phyloP scores from a whole-genome alignment of 352 stramenopile genomes.

The Phytophthora pistaciae region DNA sequence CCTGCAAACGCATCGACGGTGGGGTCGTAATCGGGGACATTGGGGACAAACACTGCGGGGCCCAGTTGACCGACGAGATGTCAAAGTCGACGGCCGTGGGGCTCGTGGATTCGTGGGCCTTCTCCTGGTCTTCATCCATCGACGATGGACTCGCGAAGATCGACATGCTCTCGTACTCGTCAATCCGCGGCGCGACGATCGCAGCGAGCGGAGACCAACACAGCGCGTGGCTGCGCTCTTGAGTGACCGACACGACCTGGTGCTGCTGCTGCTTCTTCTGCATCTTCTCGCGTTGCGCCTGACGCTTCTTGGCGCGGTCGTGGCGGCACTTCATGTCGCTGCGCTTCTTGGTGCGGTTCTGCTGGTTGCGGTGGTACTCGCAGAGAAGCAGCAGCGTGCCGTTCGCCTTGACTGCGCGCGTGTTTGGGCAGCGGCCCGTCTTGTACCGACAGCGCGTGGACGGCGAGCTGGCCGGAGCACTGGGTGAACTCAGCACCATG shows the following conservation, averaged over 20 bases:
- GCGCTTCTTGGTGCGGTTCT: constrained; percentile 90
- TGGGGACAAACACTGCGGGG: constrained; percentile 11
- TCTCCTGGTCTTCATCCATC: constrained; percentile 1
- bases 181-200: constrained; percentile 14
- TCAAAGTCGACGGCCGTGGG: constrained; percentile 41
- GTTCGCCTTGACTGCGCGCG: constrained; percentile 79
- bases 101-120: constrained; percentile 31
- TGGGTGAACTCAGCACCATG: neutral
- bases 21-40: constrained; percentile 12
- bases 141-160: constrained; percentile 4
- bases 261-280: constrained; percentile 19
- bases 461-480: neutral
- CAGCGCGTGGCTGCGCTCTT: neutral
- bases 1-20: constrained; percentile 8
- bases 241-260: neutral
- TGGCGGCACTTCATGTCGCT: constrained; percentile 86
- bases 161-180: constrained; percentile 12
- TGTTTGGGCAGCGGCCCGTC: constrained; percentile 78
- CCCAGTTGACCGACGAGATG: constrained; percentile 20
- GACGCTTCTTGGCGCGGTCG: constrained; percentile 68
- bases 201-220: constrained; percentile 24
- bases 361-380: constrained; percentile 82
- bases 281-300: constrained; percentile 39
- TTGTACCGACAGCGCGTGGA: constrained; percentile 79
- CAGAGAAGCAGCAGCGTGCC: constrained; percentile 79